Evolutionary conservation across 768 basidiomycete genomes (phyloP).

Genomic region (Grammothele lineata): DNA sequence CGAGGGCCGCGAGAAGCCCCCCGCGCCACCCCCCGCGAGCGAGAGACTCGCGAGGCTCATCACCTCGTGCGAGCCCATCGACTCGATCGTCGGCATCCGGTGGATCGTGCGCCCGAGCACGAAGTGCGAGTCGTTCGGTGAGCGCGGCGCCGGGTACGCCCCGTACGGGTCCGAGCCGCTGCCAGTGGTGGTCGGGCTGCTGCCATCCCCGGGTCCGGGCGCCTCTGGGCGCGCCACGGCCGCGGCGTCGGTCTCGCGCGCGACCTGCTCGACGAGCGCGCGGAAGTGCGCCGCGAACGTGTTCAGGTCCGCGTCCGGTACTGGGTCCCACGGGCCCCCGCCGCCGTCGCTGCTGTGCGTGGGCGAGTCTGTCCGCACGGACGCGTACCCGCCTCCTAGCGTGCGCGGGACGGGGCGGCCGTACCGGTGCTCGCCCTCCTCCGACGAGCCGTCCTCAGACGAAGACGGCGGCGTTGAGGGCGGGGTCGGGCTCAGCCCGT

Average conservation of each 20-base stretch:
- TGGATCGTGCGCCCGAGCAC: conserved; percentile 61
- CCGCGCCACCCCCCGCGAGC: conserved; percentile 8
- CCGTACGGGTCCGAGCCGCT: conserved; percentile 5
- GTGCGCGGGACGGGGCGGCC: conserved; percentile 5
- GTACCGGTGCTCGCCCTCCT: conserved; percentile 9
- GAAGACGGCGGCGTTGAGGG: conserved; percentile 9
- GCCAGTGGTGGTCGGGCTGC: conserved; percentile 17
- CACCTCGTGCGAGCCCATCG: conserved; percentile 63
- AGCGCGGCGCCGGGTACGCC: not conserved
- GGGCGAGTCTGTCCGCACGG: conserved; percentile 2
- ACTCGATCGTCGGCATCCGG: conserved; percentile 82
- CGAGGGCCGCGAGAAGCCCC: conserved; percentile 22
- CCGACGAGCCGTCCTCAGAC: conserved; percentile 11
- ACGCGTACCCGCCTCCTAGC: conserved; percentile 13
- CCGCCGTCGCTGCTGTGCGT: not conserved
- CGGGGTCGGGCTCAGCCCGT: not conserved
- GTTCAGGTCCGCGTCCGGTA: conserved; percentile 34
- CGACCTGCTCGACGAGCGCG: conserved; percentile 44
- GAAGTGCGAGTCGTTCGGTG: conserved; percentile 45
- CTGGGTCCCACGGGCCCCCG: conserved; percentile 1
- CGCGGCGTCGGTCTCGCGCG: conserved; percentile 49
- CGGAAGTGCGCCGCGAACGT: conserved; percentile 49
- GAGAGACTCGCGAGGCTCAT: conserved; percentile 24
- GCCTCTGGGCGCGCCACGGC: conserved; percentile 31
- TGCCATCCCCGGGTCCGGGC: too few species aligned